These are phyloP conservation scores for Rhodotorula sp. DNA, from an alignment of 1,284 basidiomycete species.

Conservation along the genomic window DNA sequence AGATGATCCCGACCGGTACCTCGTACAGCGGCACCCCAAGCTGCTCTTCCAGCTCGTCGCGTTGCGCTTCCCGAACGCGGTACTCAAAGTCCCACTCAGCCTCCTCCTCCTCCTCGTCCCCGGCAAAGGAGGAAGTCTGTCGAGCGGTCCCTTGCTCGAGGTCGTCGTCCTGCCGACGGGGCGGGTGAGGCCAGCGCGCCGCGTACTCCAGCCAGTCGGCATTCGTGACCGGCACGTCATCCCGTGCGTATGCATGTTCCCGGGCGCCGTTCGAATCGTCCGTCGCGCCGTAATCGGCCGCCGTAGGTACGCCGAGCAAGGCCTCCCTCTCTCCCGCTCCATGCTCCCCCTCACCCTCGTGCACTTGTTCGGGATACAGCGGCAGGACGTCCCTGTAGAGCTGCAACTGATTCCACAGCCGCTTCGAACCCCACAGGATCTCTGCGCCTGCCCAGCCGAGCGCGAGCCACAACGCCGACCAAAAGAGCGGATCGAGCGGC, in stretches of 20 bases:
- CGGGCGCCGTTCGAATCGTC: not conserved
- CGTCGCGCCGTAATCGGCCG: not conserved
- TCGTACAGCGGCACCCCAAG: conserved; percentile 38
- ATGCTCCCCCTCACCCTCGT: not conserved
- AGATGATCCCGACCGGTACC: conserved; percentile 34
- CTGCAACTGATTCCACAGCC: conserved; percentile 31
- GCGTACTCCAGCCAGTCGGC: not conserved
- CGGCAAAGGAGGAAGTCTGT: not conserved
- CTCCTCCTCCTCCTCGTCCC: too few relatives aligned
- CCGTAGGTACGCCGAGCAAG: not conserved
- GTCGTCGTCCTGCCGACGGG: not conserved
- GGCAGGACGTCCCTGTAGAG: conserved; percentile 36
- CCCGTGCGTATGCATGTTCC: not conserved
- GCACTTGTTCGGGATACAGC: not conserved
- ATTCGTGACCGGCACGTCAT: not conserved
- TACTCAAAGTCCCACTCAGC: conserved; percentile 24
- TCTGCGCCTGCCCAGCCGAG: conserved; percentile 36
- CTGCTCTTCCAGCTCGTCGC: conserved; percentile 35
- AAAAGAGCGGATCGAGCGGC: conserved; percentile 40
- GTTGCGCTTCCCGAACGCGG: conserved; percentile 20
- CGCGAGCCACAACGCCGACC: conserved; percentile 34
- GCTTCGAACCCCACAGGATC: conserved; percentile 30
- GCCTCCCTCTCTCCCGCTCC: conserved; percentile 5
- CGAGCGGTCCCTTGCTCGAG: not conserved
- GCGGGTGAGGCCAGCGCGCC: not conserved